Evolutionary conservation across 768 basidiomycete genomes (phyloP).

Genomic region (Russula brevipes): DNA sequence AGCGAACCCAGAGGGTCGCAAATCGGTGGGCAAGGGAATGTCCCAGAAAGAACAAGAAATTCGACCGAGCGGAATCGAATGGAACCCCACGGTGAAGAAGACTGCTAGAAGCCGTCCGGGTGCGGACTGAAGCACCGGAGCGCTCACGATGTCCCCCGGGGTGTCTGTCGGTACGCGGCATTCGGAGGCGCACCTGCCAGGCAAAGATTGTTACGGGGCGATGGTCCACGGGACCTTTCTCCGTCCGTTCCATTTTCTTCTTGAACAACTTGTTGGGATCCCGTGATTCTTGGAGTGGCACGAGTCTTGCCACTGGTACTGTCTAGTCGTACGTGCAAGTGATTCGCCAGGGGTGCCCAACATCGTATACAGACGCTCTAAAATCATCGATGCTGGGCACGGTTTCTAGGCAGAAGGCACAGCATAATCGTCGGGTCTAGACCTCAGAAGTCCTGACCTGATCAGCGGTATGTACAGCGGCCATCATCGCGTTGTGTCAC

Average conservation of each 20-base stretch:
- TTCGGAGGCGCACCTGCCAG: constrained; percentile 8
- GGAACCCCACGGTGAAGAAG: constrained; percentile 14
- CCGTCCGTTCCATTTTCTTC: constrained; percentile 1
- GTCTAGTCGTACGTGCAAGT: not conserved
- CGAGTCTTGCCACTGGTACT: constrained; percentile 1
- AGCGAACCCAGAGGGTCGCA: not conserved
- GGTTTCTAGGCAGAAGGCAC: constrained; percentile 8
- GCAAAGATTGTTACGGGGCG: not conserved
- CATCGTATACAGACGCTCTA: constrained; percentile 3
- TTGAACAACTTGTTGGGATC: not conserved
- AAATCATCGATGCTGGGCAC: constrained; percentile 5
- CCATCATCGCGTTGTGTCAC: not conserved
- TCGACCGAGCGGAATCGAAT: constrained; percentile 11
- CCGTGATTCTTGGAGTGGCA: constrained; percentile 11
- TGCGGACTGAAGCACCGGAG: constrained; percentile 4
- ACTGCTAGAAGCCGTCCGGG: constrained; percentile 2
- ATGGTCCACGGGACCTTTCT: constrained; percentile 13
- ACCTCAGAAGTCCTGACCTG: not conserved
- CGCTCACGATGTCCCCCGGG: constrained; percentile 7
- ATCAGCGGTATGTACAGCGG: constrained; percentile 1
- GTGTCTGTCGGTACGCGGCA: constrained; percentile 3
- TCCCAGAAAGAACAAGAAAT: constrained; percentile 1
- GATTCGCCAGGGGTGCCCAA: constrained; percentile 19
- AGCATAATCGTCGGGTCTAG: not conserved
- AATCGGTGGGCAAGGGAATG: constrained; percentile 5